Conservation (phyloP, 176 grass and related monocot genomes). For the Thinopyrum elongatum region DNA sequence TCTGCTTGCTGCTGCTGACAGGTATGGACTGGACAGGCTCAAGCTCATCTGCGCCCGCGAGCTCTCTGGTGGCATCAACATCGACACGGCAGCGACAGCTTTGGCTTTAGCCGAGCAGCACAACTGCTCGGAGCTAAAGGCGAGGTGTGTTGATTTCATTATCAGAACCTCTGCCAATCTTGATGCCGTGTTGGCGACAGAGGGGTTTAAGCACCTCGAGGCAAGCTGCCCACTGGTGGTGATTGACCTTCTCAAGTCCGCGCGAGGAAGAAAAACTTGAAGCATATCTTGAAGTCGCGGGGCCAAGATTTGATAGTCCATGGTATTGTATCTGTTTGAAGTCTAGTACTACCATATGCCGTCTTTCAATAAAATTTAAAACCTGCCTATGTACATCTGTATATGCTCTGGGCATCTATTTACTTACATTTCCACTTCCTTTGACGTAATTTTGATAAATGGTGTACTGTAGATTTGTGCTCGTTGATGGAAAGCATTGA, state of each 20-base stretch:
- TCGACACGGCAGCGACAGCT: not conserved
- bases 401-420: not conserved
- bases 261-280: not conserved
- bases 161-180: not conserved
- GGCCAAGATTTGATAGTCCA: no score
- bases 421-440: not conserved
- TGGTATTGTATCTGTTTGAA: no score
- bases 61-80: constrained; percentile 22
- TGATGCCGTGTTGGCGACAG: not conserved
- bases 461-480: not conserved
- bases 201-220: not conserved
- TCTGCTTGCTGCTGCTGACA: not conserved
- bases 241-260: not conserved
- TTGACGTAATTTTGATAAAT: not conserved
- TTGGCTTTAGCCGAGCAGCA: constrained; percentile 35
- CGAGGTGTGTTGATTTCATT: constrained; percentile 27
- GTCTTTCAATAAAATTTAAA: not conserved
- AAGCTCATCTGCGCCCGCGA: constrained; percentile 42
- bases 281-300: no score
- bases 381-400: not conserved
- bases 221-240: not conserved
- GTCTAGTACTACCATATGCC: not conserved
- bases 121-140: constrained; percentile 21
- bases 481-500: not conserved
- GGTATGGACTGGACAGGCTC: not conserved